Percentiles rank a stretch among this genome's conserved stretches.
Evolutionary conservation across 1,284 basidiomycete species (phyloP).

Genomic region (Cryptococcus sp.): DNA sequence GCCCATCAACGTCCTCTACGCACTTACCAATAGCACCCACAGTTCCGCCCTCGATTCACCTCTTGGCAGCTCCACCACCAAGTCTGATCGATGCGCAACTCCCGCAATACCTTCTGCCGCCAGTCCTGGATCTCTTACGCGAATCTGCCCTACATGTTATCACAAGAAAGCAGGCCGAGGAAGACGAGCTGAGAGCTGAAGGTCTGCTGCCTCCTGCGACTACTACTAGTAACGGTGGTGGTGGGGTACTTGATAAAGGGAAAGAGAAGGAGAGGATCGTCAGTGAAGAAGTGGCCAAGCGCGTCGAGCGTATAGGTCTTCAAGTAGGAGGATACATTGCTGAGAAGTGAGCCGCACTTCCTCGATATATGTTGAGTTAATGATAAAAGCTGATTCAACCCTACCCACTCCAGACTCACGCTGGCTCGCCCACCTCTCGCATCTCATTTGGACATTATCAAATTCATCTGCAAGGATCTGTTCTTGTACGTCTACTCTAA

Average conservation of each 20-base stretch:
- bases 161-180: conserved; percentile 55
- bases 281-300: conserved; percentile 66
- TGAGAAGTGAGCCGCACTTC: conserved; percentile 65
- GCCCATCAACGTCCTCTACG: conserved; percentile 39
- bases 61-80: conserved; percentile 49
- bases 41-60: conserved; percentile 42
- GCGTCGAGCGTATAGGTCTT: conserved; percentile 78
- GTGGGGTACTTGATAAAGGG: conserved; percentile 11
- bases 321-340: conserved; percentile 84
- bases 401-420: conserved; percentile 61
- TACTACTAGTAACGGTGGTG: too few species aligned
- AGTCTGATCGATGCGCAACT: conserved; percentile 67
- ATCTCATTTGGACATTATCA: conserved; percentile 85
- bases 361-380: neutral
- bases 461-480: conserved; percentile 95
- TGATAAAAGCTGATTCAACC: neutral
- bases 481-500: conserved; percentile 58
- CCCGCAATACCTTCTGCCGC: conserved; percentile 82
- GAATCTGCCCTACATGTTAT: conserved; percentile 70
- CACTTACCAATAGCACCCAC: conserved; percentile 37
- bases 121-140: conserved; percentile 69
- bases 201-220: conserved; percentile 45
- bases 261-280: conserved; percentile 55
- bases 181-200: conserved; percentile 40
- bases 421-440: conserved; percentile 71